Evolutionary conservation across 2,329 filamentous ascomycete species (phyloP), one percentile per base, ranked within the genome.

Genomic region (Amauroascus niger): DNA sequence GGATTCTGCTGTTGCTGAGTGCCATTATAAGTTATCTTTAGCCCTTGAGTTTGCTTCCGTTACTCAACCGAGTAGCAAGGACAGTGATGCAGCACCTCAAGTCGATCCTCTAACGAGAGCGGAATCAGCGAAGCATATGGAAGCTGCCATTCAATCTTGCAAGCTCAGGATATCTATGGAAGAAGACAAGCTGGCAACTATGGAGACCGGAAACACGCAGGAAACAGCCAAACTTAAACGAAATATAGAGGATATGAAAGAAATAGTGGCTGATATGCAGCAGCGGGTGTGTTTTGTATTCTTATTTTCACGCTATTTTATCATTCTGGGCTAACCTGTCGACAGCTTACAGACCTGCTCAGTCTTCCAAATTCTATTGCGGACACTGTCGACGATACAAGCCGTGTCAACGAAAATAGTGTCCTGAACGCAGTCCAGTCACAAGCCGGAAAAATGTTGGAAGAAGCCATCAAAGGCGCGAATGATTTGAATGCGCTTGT

Each of bases 1-100:
- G 58, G 88, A 87, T 13, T 86, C 89, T 62, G 79, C 94, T 49
- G 79, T 97, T 54, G 91, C 93, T 40, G 93, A 98, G 74, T 91
- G 88, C 14, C 89, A 98, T 73, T 98, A 87, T 76, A 97, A 96
- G 72, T 83, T 98, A 24, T 95, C 91, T 0, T 80, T 98, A 14
- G 93, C 93, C 0, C 79, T 98, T 26, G 93, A 98, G 66, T 97
- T 97, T 62, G 88, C 88, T 3, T 93, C 88, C 0, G 81, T 93
- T 44, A 87, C 83, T 28, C 68, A 68, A 56, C 63, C 64, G 14
- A 64, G 65, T 28, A 46, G 74, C 58, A 30, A 72, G 63, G 54
- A 77, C 59, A 39, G 69, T 65, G 7, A 70, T 62, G 7, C 72
- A 69, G 30, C 73, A 61, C 22, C 32, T 20, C 14, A 48, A 33